A percentile compares a stretch with the other conserved stretches of the same genome.
Conservation (phyloP, 2,329 filamentous ascomycete genomes). For the Ophiocordyceps robertsii region DNA sequence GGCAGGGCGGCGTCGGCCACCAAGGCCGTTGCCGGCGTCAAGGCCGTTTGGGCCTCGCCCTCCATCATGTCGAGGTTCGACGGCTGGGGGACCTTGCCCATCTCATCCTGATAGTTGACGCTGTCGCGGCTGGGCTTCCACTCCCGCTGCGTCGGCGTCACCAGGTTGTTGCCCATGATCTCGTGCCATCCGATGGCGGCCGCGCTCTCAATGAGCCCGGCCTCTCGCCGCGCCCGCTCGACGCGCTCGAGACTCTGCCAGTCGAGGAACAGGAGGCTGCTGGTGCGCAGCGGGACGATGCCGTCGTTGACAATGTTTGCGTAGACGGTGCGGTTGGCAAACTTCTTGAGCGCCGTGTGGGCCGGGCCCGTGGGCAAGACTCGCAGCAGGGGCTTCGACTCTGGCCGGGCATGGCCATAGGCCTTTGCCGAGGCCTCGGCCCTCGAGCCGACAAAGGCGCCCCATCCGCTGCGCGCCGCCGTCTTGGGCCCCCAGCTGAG, state of each 20-base stretch:
- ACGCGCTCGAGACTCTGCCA: constrained; percentile 91
- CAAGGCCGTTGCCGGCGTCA: not conserved
- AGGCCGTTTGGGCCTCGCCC: constrained; percentile 38
- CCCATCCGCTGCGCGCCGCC: constrained; percentile 75
- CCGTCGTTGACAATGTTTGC: constrained; percentile 97
- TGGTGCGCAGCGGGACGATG: constrained; percentile 88
- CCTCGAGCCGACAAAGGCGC: constrained; percentile 73
- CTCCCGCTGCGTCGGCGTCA: constrained; percentile 1
- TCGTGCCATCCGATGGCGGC: constrained; percentile 93
- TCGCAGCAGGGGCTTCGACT: constrained; percentile 71
- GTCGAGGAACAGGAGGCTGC: constrained; percentile 85
- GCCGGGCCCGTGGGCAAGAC: constrained; percentile 91
- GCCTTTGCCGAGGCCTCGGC: constrained; percentile 26
- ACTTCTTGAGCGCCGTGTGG: constrained; percentile 73
- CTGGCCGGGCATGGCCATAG: not conserved
- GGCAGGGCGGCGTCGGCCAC: not conserved
- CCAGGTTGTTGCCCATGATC: constrained; percentile 57
- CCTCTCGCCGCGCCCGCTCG: constrained; percentile 85
- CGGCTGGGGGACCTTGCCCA: constrained; percentile 54
- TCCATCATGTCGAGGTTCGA: constrained; percentile 50
- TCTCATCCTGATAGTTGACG: not conserved
- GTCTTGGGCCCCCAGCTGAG: constrained; percentile 88
- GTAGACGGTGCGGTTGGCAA: constrained; percentile 82
- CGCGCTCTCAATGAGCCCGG: constrained; percentile 81
- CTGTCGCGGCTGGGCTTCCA: not conserved